Evolutionary conservation across 169 alveolate species (phyloP).

Genomic region (Cryptosporidium viatorum): DNA sequence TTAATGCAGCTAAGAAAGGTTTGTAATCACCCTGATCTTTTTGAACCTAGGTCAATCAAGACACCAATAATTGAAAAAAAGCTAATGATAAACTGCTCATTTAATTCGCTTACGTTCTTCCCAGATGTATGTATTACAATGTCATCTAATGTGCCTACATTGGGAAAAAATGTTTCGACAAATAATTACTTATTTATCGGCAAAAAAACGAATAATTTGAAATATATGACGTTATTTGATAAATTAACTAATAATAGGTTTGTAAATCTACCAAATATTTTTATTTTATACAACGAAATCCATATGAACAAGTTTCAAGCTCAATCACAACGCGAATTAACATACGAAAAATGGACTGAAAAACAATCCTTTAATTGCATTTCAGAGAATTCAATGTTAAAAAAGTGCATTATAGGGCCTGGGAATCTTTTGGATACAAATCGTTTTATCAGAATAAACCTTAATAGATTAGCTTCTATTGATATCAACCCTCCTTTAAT

Average conservation of each 20-base stretch:
- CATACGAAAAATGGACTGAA: constrained; percentile 22
- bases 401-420: background rate
- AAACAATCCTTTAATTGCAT: background rate
- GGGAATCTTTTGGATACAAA: constrained; percentile 1
- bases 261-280: constrained; percentile 36
- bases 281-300: constrained; percentile 48
- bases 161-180: constrained; percentile 14
- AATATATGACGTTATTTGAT: background rate
- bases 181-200: constrained; percentile 15
- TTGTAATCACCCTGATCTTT: constrained; percentile 98
- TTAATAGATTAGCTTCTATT: constrained; percentile 12
- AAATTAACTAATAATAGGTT: constrained; percentile 11
- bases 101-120: constrained; percentile 1
- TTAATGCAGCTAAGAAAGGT: constrained; percentile 97
- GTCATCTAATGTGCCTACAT: constrained; percentile 32
- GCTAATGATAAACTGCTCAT: constrained; percentile 11
- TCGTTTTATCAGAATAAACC: constrained; percentile 4
- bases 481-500: background rate
- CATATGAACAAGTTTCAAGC: constrained; percentile 4
- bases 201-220: background rate
- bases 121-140: constrained; percentile 12
- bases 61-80: constrained; percentile 82
- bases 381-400: background rate
- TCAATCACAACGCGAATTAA: constrained; percentile 40
- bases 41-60: constrained; percentile 93